Conservation (phyloP, 345 rosid species). For the Combretum micranthum region DNA sequence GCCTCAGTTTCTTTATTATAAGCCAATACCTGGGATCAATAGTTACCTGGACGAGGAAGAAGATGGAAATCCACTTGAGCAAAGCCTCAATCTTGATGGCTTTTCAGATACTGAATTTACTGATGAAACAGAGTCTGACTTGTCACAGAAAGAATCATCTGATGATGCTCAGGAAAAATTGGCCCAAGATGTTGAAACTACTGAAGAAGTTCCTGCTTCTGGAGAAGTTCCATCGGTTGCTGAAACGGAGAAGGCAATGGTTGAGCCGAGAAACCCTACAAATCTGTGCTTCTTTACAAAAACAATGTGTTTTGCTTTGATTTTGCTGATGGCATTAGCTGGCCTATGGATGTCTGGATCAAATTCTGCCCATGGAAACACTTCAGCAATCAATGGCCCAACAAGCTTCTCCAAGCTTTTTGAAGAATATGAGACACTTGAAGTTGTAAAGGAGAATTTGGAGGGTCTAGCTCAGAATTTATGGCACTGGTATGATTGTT, state of each 20-base stretch:
- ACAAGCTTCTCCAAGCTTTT: constrained; percentile 19
- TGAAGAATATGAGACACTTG: constrained; percentile 34
- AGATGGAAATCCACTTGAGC: constrained; percentile 41
- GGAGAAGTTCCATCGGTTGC: constrained; percentile 16
- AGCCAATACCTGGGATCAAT: no score
- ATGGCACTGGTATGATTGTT: constrained; percentile 25
- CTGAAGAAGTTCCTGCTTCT: constrained; percentile 26
- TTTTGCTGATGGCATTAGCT: constrained; percentile 23
- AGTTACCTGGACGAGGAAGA: constrained; percentile 24
- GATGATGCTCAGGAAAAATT: constrained; percentile 24
- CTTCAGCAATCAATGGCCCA: constrained; percentile 22
- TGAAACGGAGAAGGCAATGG: constrained; percentile 10
- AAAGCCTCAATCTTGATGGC: constrained; percentile 38
- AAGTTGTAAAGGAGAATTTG: constrained; percentile 24
- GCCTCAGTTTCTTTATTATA: no score
- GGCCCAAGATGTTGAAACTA: constrained; percentile 21
- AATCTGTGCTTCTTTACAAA: constrained; percentile 27
- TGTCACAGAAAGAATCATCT: constrained; percentile 27
- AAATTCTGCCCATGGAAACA: constrained; percentile 23
- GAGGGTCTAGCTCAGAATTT: constrained; percentile 28
- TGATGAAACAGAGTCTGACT: constrained; percentile 42
- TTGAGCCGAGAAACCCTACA: constrained; percentile 18
- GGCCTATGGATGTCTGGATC: constrained; percentile 23
- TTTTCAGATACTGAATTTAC: constrained; percentile 41
- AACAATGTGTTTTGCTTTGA: constrained; percentile 32